A percentile compares a stretch with the other conserved stretches of the same genome.
Evolutionary conservation across 371 early-diverging fungal genomes (phyloP).

Genomic region (Nosema granulosis): DNA sequence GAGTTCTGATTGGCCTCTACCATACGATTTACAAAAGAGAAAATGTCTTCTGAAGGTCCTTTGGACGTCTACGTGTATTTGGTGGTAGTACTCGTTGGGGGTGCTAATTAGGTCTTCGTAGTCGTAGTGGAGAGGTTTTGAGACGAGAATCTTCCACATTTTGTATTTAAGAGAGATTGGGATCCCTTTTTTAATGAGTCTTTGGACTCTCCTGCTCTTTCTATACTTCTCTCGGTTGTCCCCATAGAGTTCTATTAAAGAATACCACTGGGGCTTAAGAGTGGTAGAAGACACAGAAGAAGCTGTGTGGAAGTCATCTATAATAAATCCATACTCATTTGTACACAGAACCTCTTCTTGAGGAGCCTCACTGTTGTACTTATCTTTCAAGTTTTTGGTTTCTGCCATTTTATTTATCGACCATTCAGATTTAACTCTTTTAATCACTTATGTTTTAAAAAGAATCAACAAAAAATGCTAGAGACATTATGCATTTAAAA

Average conservation of each 20-base stretch:
- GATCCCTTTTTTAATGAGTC: constrained; percentile 33
- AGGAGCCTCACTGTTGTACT: constrained; percentile 8
- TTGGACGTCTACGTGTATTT: constrained; percentile 62
- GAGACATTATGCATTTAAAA: not conserved
- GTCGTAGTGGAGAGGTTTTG: not conserved
- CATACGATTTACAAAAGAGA: constrained; percentile 56
- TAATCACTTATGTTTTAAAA: not conserved
- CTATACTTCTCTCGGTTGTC: constrained; percentile 14
- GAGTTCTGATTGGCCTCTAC: constrained; percentile 58
- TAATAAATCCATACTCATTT: constrained; percentile 48
- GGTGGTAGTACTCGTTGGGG: constrained; percentile 45
- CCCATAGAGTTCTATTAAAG: constrained; percentile 14
- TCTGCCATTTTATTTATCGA: constrained; percentile 27
- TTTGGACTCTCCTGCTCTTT: constrained; percentile 11
- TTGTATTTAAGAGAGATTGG: constrained; percentile 47
- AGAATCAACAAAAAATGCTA: too few species aligned
- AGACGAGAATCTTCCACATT: constrained; percentile 25
- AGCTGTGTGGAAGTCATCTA: constrained; percentile 9
- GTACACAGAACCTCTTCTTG: constrained; percentile 35
- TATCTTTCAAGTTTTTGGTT: constrained; percentile 23
- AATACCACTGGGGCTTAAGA: constrained; percentile 38
- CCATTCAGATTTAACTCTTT: not conserved
- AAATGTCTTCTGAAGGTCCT: constrained; percentile 55
- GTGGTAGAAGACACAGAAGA: not conserved
- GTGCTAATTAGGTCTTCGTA: constrained; percentile 22